phyloP scores from a whole-genome alignment of 1,284 basidiomycete species.

The Puccinia horiana region DNA sequence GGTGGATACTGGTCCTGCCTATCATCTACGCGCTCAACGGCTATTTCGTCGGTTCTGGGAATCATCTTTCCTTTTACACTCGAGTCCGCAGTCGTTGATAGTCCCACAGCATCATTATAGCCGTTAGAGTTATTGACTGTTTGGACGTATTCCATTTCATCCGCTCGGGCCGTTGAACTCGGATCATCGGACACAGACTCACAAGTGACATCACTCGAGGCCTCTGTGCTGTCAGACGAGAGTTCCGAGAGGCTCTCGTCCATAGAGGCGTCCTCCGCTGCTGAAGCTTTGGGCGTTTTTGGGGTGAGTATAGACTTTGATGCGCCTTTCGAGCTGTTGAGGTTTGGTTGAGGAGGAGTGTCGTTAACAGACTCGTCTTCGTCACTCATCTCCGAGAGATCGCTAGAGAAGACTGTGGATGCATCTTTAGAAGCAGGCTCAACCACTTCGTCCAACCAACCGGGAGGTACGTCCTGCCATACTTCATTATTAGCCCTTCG shows the following conservation, averaged over 20 bases:
- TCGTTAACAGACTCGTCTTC: constrained; percentile 16
- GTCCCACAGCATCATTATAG: background rate
- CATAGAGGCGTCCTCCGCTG: background rate
- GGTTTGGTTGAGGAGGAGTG: background rate
- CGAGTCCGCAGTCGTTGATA: background rate
- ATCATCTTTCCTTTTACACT: background rate
- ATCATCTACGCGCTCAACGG: background rate
- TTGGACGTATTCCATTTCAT: background rate
- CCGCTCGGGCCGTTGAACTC: background rate
- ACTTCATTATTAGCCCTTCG: background rate
- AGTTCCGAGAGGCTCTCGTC: constrained; percentile 20
- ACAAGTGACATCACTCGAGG: constrained; percentile 1
- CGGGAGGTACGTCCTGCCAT: constrained; percentile 34
- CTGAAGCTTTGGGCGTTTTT: background rate
- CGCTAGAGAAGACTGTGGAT: constrained; percentile 36
- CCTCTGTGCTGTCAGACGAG: constrained; percentile 5
- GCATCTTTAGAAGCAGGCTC: background rate
- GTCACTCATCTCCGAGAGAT: constrained; percentile 36
- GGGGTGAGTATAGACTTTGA: background rate
- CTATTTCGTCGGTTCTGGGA: background rate
- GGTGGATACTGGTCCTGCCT: background rate
- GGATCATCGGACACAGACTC: background rate
- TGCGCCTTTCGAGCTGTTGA: background rate
- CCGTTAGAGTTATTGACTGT: background rate
- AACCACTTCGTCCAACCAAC: constrained; percentile 40